Evolutionary conservation across 1,284 basidiomycete genomes (phyloP), one percentile per base, ranked within the genome.

Genomic region (Golubevia sp.): DNA sequence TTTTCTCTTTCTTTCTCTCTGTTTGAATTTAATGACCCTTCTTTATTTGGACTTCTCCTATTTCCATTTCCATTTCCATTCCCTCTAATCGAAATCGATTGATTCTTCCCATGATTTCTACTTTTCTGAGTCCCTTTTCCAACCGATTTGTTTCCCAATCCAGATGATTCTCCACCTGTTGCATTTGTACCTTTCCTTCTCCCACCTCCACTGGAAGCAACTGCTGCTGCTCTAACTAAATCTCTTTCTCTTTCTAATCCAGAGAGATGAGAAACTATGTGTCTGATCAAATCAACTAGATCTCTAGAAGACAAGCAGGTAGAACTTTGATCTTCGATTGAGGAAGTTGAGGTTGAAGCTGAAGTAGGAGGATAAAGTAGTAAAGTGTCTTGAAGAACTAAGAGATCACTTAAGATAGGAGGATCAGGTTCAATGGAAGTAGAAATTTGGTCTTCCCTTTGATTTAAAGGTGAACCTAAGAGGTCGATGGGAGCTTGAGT

Each of bases 161-260:
- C 38, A 44, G 38, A 44, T n/a, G n/a, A n/a, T 44, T 18, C 38
- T 44, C 38, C 38, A 44, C 38, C 38, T 13, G 11, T 18, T 8
- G 11, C 38, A 44, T 18, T 44, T 44, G 18, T 8, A 44, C 38
- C 38, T 44, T 44, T 44, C 18, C 38, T 44, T 44, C 38, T 44
- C 11, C 38, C 38, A 13, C 38, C 38, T 44, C 38, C 38, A 44
- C 38, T 18, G 18, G 38, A 44, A 44, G 70, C 62, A 15, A 56
- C 64, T 0, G 70, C 64, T 1, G 70, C 64, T 11, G 70, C 70
- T 0, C 70, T 62, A 5, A 72, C 58, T 2, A 72, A 62, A 24
- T 64, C 70, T 5, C 68, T 61, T 23, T 72, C 70, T 21, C 59
- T 38, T 44, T 72, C 67, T 11, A 72, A 64, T 0, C 70, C 70